Conservation (phyloP, 2,329 filamentous ascomycete species). For the Sporothrix mexicana region DNA sequence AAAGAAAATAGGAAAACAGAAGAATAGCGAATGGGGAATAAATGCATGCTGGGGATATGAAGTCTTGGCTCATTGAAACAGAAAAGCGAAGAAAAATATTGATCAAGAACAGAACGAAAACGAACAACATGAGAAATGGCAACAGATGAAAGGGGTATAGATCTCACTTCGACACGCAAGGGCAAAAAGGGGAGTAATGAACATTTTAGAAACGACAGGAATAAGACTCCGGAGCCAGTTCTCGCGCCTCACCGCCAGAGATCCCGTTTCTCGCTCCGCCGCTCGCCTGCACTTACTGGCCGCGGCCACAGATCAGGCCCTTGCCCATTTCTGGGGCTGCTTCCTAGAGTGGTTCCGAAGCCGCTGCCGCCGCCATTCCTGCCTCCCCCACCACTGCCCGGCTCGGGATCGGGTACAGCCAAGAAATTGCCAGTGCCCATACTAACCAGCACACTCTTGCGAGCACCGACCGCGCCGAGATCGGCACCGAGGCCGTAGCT, state of each 20-base stretch:
- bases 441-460: slow-evolving; percentile 61
- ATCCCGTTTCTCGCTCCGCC: slow-evolving; percentile 48
- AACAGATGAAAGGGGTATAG: slow-evolving; percentile 8
- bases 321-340: slow-evolving; percentile 31
- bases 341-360: slow-evolving; percentile 29
- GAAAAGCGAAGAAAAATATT: background rate
- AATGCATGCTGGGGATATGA: background rate
- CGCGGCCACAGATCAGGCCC: slow-evolving; percentile 51
- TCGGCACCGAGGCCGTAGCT: slow-evolving; percentile 64
- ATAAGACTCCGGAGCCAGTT: background rate
- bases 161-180: background rate
- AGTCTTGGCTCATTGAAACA: background rate
- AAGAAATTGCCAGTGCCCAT: slow-evolving; percentile 60
- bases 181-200: background rate
- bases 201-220: background rate
- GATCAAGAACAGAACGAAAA: background rate
- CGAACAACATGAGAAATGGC: background rate
- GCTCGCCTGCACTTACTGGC: slow-evolving; percentile 50
- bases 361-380: slow-evolving; percentile 32
- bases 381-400: slow-evolving; percentile 37
- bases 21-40: slow-evolving; percentile 1
- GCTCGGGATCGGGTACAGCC: slow-evolving; percentile 52
- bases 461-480: slow-evolving; percentile 57
- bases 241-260: slow-evolving; percentile 49
- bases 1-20: too few species aligned